These are phyloP conservation scores for Salvia splendens DNA, from an alignment of 257 asterid species.

Conservation along the genomic window DNA sequence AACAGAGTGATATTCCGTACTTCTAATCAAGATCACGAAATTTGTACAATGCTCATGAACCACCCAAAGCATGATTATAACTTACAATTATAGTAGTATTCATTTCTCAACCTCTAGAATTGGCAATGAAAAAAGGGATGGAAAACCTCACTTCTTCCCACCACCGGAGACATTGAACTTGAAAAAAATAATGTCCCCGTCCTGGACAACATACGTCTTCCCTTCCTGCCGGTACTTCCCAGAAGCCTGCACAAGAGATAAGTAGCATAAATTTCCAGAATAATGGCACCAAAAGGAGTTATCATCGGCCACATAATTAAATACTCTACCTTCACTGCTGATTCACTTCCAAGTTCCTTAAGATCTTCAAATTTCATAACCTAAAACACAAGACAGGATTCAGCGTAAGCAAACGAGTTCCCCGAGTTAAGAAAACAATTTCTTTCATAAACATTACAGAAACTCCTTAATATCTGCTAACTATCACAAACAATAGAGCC, in stretches of 20 bases:
- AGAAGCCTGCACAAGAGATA: constrained; percentile 54
- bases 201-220: constrained; percentile 91
- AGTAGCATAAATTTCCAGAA: background rate
- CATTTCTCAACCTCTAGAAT: constrained; percentile 30
- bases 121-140: constrained; percentile 28
- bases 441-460: background rate
- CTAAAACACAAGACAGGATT: constrained; percentile 44
- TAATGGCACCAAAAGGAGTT: background rate
- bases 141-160: constrained; percentile 76
- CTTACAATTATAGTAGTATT: constrained; percentile 30
- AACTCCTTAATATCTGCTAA: background rate
- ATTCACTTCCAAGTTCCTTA: constrained; percentile 85
- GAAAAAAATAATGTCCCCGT: constrained; percentile 93
- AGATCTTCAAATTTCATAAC: constrained; percentile 98
- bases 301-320: background rate
- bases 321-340: constrained; percentile 82
- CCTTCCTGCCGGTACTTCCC: constrained; percentile 99
- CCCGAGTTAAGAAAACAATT: background rate
- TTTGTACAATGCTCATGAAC: constrained; percentile 37
- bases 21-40: constrained; percentile 29
- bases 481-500: background rate
- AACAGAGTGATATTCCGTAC: constrained; percentile 17
- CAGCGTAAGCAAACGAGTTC: constrained; percentile 19
- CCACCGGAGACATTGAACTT: constrained; percentile 97
- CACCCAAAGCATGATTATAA: constrained; percentile 21